These are phyloP conservation scores for Blepharisma undulans DNA, from an alignment of 169 alveolate genomes.

Conservation along the genomic window DNA sequence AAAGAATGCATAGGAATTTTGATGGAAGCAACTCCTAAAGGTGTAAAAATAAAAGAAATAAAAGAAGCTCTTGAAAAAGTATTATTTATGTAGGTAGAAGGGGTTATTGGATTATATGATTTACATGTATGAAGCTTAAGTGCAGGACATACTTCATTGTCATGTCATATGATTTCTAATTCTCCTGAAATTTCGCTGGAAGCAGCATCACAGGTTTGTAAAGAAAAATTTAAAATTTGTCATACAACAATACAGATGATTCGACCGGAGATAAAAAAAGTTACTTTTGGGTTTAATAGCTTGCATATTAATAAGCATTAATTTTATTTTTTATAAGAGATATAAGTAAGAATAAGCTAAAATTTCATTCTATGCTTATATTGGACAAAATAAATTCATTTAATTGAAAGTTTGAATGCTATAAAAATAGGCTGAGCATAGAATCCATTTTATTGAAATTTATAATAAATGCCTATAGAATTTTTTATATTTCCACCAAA, in stretches of 20 bases:
- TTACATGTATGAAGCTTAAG: constrained; percentile 94
- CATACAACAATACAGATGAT: neutral
- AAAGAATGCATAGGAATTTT: constrained; percentile 91
- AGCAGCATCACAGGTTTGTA: neutral
- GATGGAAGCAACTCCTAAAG: constrained; percentile 94
- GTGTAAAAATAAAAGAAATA: constrained; percentile 83
- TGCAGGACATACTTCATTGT: constrained; percentile 91
- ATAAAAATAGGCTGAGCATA: no score
- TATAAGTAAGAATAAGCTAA: no score
- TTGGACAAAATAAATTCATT: no score
- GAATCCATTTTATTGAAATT: no score
- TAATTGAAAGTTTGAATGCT: no score
- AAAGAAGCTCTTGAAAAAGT: constrained; percentile 73
- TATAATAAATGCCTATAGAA: no score
- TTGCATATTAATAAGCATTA: neutral
- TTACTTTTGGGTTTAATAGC: neutral
- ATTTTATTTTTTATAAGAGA: no score
- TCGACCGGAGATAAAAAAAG: neutral
- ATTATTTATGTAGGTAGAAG: constrained; percentile 56
- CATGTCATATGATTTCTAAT: constrained; percentile 86
- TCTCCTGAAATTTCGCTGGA: neutral
- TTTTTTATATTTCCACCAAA: no score
- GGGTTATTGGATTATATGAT: constrained; percentile 93
- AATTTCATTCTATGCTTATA: no score
- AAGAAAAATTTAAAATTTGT: neutral